A percentile compares a stretch with the other conserved stretches of the same genome.
Evolutionary conservation across 495 filamentous ascomycete species (phyloP).

Genomic region (Hypoxylon intermedium): DNA sequence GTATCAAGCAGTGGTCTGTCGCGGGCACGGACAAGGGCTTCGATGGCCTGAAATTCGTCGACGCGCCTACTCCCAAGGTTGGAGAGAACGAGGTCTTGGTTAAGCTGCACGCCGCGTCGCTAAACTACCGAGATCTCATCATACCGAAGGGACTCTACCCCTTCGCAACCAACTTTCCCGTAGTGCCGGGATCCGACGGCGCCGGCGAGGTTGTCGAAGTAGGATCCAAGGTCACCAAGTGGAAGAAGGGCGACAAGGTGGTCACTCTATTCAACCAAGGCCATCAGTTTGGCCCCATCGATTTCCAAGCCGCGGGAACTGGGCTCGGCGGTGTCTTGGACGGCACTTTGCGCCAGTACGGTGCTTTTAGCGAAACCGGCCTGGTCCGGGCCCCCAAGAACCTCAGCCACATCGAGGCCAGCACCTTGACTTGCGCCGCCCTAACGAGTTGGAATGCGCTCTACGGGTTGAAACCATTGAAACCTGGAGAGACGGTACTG

Average conservation of each 20-base stretch:
- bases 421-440: conserved; percentile 74
- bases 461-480: conserved; percentile 71
- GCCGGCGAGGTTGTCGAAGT: conserved; percentile 74
- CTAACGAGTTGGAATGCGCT: conserved; percentile 85
- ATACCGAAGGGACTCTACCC: conserved; percentile 77
- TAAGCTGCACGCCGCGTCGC: conserved; percentile 73
- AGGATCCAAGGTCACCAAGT: conserved; percentile 69
- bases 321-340: conserved; percentile 76
- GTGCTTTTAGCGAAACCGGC: conserved; percentile 71
- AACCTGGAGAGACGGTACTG: conserved; percentile 73
- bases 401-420: conserved; percentile 67
- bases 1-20: conserved; percentile 72
- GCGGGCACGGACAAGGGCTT: conserved; percentile 62
- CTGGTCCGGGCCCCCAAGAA: conserved; percentile 70
- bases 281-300: conserved; percentile 68
- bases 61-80: conserved; percentile 62
- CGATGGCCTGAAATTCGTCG: conserved; percentile 64
- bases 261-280: conserved; percentile 80
- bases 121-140: conserved; percentile 85
- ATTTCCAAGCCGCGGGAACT: conserved; percentile 49
- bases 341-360: conserved; percentile 76
- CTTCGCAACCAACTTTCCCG: conserved; percentile 63
- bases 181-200: conserved; percentile 79
- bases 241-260: conserved; percentile 76
- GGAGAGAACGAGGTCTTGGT: conserved; percentile 79